phyloP scores from a whole-genome alignment of 75 land plant species.

The Sequoiadendron giganteum region DNA sequence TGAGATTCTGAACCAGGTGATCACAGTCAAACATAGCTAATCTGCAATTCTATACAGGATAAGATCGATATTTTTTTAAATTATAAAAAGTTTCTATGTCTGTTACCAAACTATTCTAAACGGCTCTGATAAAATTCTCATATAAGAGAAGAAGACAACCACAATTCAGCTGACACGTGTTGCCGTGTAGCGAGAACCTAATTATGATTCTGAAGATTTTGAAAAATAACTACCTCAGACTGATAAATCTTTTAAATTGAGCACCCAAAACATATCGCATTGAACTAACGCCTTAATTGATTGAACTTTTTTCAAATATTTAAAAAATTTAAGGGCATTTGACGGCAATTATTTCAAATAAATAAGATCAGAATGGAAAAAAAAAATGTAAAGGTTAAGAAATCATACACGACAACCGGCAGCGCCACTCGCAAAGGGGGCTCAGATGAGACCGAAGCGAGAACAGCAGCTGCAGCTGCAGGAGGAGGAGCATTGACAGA shows the following conservation, averaged over 20 bases:
- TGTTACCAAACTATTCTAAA: background rate
- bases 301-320: background rate
- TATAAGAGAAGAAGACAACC: background rate
- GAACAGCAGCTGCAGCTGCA: background rate
- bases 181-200: background rate
- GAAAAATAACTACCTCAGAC: background rate
- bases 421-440: background rate
- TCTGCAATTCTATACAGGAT: background rate
- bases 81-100: background rate
- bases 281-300: background rate
- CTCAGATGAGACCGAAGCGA: background rate
- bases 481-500: background rate
- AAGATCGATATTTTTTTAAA: background rate
- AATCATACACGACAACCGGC: slow-evolving; percentile 4
- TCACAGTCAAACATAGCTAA: background rate
- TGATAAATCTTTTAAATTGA: background rate
- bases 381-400: background rate
- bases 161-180: background rate
- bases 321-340: background rate
- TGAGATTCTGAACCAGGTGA: background rate
- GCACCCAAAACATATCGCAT: background rate
- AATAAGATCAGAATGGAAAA: background rate
- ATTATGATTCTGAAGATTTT: background rate
- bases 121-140: background rate
- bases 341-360: background rate